phyloP scores from a whole-genome alignment of 2,329 filamentous ascomycete genomes.

The Periconia macrospinosa region DNA sequence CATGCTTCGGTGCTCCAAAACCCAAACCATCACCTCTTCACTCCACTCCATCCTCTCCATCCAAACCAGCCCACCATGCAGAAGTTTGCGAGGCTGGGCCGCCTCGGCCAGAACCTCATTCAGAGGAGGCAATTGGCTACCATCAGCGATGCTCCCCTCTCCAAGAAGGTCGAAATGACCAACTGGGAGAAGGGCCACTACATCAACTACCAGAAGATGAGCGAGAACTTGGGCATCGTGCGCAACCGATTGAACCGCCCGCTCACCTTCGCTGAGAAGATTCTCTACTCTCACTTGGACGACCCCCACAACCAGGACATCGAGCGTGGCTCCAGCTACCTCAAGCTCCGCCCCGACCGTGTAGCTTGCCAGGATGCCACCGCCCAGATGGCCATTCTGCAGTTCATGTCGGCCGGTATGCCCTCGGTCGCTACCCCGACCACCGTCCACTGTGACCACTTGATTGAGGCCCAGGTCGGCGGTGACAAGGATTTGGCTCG shows the following conservation, averaged over 20 bases:
- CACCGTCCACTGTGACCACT: slow-evolving; percentile 97
- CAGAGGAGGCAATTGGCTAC: slow-evolving; percentile 75
- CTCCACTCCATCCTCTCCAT: slow-evolving; percentile 43
- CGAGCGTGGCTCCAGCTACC: slow-evolving; percentile 91
- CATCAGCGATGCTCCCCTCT: slow-evolving; percentile 80
- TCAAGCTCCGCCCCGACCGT: slow-evolving; percentile 94
- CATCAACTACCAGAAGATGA: slow-evolving; percentile 99
- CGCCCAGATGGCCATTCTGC: slow-evolving; percentile 98
- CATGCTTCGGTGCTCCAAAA: slow-evolving; percentile 28
- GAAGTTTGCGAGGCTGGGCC: slow-evolving; percentile 71
- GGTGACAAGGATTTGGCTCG: slow-evolving; percentile 91
- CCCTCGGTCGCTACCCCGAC: slow-evolving; percentile 89
- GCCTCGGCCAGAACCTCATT: slow-evolving; percentile 65
- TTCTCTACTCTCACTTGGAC: slow-evolving; percentile 97
- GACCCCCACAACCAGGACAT: slow-evolving; percentile 96
- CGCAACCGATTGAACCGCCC: slow-evolving; percentile 87
- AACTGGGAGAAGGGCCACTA: slow-evolving; percentile 95
- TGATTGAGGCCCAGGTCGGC: slow-evolving; percentile 96
- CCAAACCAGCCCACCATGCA: slow-evolving; percentile 59
- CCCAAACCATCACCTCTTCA: slow-evolving; percentile 29
- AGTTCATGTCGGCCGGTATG: slow-evolving; percentile 99
- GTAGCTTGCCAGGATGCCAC: slow-evolving; percentile 99
- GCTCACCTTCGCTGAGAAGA: slow-evolving; percentile 83
- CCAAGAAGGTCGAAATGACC: slow-evolving; percentile 97
- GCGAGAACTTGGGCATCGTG: slow-evolving; percentile 92